phyloP scores from a whole-genome alignment of 192 early-diverging fungal genomes.

The Physocladia obscura region DNA sequence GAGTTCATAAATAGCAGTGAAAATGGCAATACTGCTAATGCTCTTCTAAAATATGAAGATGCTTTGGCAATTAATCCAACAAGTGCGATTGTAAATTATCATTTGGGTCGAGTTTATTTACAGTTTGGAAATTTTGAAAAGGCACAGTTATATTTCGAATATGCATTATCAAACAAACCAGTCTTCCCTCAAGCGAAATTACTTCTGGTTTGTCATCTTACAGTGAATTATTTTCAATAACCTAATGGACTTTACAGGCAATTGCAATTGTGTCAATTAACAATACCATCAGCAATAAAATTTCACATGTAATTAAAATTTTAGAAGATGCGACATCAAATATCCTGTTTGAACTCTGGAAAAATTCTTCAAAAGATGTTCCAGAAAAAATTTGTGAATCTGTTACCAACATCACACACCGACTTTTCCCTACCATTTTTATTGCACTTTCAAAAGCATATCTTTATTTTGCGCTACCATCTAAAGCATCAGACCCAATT shows the following conservation, averaged over 20 bases:
- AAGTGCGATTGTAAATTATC: conserved; percentile 26
- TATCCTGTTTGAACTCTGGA: not conserved
- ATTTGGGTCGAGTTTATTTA: conserved; percentile 27
- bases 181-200: not conserved
- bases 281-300: not conserved
- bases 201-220: not conserved
- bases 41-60: conserved; percentile 41
- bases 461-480: not conserved
- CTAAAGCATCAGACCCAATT: conserved; percentile 16
- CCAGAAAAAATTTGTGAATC: not conserved
- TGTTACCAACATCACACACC: not conserved
- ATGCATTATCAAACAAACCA: conserved; percentile 29
- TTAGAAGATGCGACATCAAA: not conserved
- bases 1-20: no score
- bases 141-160: conserved; percentile 31
- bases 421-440: not conserved
- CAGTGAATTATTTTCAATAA: not conserved
- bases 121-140: conserved; percentile 10
- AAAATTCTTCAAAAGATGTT: not conserved
- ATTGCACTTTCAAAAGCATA: conserved; percentile 28
- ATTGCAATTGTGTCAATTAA: not conserved
- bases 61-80: conserved; percentile 25
- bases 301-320: not conserved
- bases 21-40: conserved; percentile 1
- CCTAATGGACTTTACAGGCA: not conserved